Base-by-base conservation (phyloP, 1,139 yeast genomes). In the Zhuliangozyma blackwelliae region DNA sequence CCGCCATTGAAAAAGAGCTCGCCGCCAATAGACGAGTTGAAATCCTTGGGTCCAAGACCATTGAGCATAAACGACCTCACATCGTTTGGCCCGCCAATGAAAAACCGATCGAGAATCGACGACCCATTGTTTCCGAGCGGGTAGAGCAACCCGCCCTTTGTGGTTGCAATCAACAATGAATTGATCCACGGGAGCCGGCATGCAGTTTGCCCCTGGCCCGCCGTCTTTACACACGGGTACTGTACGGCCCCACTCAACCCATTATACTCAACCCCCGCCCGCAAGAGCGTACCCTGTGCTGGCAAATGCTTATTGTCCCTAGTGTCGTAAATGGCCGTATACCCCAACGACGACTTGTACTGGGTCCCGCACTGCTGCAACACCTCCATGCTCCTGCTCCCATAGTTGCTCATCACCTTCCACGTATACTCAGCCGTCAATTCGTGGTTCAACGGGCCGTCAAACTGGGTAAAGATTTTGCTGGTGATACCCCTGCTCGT, bases 1-100 rank as follows among this genome's bases (percentile, higher is more conserved):
- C 97, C 97, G 27, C 83, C 79, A 13, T 83, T 79, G 26, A 79
- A 52, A 47, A 79, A 84, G 2, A 79, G 65, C 52, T 89, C 89
- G 4, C 97, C 98, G 3, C 98, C 98, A 13, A 88, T 56, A 1
- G 84, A 62, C 4, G 68, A 49, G 39, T 59, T 68, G 54, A 66
- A 74, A 36, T 77, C 82, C 50, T 84, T 82, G 1, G 97, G 97
- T 0, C 98, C 98, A 27, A 90, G 57, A 0, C 96, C 95, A 57
- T 87, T 84, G 49, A 81, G 62, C 28, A 71, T 66, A 55, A 86
- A 87, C 1, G 92, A 86, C 34, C 95, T 69, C 2, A 88, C 79
- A 49, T 85, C 95, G 47, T 85, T 84, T 1, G 96, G 85, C 0
- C 96, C 95, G n/a, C 80, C 81, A 13, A 72, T 60, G 47, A 65